These are phyloP conservation scores for Metarhizium humberi DNA, from an alignment of 2,329 filamentous ascomycete species.

Conservation along the genomic window DNA sequence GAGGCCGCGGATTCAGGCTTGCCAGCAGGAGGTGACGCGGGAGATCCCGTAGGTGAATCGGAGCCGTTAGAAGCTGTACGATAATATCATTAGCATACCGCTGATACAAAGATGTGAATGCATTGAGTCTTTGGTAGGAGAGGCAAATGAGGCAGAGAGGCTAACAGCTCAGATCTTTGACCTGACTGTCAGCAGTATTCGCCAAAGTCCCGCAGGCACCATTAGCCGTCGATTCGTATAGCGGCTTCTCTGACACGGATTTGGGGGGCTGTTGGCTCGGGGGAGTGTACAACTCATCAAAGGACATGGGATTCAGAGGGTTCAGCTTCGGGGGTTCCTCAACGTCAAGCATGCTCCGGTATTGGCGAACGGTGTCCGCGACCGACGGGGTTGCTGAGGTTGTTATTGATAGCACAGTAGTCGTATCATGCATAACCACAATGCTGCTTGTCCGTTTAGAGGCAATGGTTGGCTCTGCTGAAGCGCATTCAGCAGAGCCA, in stretches of 20 bases:
- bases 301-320: conserved; percentile 32
- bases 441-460: conserved; percentile 26
- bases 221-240: background rate
- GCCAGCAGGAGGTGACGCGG: conserved; percentile 31
- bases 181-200: background rate
- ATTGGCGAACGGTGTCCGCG: conserved; percentile 21
- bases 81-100: conserved; percentile 4
- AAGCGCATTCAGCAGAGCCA: no score
- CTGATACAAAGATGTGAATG: conserved; percentile 12
- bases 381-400: conserved; percentile 6
- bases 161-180: conserved; percentile 24
- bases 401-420: conserved; percentile 1
- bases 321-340: conserved; percentile 37
- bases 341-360: conserved; percentile 45
- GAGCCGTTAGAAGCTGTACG: conserved; percentile 36
- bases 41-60: conserved; percentile 32
- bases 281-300: conserved; percentile 35
- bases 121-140: background rate
- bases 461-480: conserved; percentile 1
- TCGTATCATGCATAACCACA: conserved; percentile 11
- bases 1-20: conserved; percentile 21
- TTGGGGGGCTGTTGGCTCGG: conserved; percentile 14
- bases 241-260: background rate
- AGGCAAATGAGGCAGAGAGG: conserved; percentile 10
- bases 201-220: background rate